phyloP scores from a whole-genome alignment of 108 stramenopile species.

The Aurantiochytrium sp. region DNA sequence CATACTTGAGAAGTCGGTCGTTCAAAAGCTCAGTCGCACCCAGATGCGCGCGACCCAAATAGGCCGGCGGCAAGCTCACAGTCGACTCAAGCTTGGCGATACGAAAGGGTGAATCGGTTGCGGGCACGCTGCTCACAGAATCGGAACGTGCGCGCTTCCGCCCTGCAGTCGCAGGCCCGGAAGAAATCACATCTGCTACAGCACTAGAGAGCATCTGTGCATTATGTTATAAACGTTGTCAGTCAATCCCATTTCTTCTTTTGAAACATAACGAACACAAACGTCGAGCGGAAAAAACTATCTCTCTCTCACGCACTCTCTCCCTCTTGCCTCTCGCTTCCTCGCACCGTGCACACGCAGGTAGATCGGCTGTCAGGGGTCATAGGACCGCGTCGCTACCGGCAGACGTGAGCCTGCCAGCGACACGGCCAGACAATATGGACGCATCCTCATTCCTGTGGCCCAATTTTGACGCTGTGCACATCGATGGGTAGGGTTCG shows the following conservation, averaged over 20 bases:
- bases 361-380: neutral
- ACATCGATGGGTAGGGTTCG: neutral
- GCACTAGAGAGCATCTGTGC: neutral
- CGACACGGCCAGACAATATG: neutral
- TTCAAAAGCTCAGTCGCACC: neutral
- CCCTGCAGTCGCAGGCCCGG: neutral
- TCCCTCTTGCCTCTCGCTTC: neutral
- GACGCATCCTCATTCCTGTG: neutral
- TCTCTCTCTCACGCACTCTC: neutral
- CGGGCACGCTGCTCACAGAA: neutral
- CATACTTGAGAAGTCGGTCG: constrained; percentile 1
- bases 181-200: neutral
- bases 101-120: neutral
- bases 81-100: neutral
- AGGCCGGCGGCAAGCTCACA: neutral
- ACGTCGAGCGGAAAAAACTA: too few species aligned
- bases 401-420: neutral
- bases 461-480: constrained; percentile 17
- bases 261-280: too few species aligned
- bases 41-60: neutral
- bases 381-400: neutral
- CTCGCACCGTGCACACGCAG: neutral
- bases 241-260: too few species aligned
- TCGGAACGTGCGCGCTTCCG: neutral
- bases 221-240: too few species aligned